These are phyloP conservation scores for Teratosphaeria gauchensis DNA, from an alignment of 2,329 filamentous ascomycete species.

Conservation along the genomic window DNA sequence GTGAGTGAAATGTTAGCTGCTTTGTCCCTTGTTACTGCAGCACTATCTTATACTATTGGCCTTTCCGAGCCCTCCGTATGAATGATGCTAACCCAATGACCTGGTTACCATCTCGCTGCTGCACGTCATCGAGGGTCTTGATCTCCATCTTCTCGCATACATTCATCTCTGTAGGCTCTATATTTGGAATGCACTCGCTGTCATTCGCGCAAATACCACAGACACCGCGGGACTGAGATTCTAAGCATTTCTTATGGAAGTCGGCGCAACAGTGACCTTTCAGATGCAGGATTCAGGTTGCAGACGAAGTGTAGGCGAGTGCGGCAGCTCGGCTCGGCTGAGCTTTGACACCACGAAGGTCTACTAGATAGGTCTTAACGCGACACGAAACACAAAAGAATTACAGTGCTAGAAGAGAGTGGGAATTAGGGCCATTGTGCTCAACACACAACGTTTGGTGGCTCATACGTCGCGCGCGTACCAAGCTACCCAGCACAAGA, in stretches of 20 bases:
- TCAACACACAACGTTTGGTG: background rate
- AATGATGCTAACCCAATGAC: background rate
- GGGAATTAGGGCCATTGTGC: background rate
- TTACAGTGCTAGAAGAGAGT: background rate
- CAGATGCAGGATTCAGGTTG: background rate
- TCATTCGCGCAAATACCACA: too few species aligned
- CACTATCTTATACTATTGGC: background rate
- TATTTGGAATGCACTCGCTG: too few species aligned
- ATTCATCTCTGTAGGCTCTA: too few species aligned
- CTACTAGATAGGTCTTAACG: background rate
- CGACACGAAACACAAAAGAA: background rate
- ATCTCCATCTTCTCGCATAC: too few species aligned
- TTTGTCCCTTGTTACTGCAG: background rate
- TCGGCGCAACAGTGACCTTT: too few species aligned
- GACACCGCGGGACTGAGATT: too few species aligned
- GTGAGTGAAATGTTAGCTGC: background rate
- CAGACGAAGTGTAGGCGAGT: background rate
- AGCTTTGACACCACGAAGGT: conserved; percentile 1
- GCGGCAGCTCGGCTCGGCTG: background rate
- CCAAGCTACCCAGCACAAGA: background rate
- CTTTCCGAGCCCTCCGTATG: background rate
- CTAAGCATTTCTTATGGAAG: too few species aligned
- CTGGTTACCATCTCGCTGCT: background rate
- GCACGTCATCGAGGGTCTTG: background rate
- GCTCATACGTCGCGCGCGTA: background rate